Evolutionary conservation across 495 filamentous ascomycete species (phyloP).

Genomic region (Hypoxylon fragiforme): DNA sequence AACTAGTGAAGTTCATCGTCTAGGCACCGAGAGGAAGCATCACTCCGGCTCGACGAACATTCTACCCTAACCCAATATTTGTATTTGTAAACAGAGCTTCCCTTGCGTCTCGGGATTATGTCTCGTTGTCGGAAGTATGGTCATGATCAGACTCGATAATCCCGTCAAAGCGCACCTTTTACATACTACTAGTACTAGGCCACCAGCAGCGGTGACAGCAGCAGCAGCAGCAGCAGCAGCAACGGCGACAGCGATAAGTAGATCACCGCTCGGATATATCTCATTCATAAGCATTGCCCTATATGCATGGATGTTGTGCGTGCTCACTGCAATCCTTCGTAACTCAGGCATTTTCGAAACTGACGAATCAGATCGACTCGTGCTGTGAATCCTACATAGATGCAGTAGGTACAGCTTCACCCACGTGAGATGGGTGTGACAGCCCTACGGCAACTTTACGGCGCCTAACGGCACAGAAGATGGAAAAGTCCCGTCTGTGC

Average conservation of each 20-base stretch:
- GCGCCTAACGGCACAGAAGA: constrained; percentile 2
- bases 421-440: constrained; percentile 30
- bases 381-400: constrained; percentile 6
- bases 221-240: no score
- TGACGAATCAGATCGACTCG: constrained; percentile 17
- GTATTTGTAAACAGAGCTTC: no score
- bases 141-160: not conserved
- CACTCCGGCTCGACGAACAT: constrained; percentile 3
- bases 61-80: no score
- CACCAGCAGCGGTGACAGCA: no score
- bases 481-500: constrained; percentile 15
- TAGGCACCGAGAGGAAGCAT: constrained; percentile 8
- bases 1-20: not conserved
- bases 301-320: constrained; percentile 26
- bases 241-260: no score
- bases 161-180: no score
- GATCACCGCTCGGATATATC: constrained; percentile 24
- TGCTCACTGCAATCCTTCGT: constrained; percentile 22
- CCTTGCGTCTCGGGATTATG: not conserved
- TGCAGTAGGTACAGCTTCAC: constrained; percentile 20
- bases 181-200: no score
- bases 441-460: no score
- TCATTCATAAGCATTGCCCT: constrained; percentile 17
- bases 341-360: constrained; percentile 2
- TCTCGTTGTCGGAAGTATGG: constrained; percentile 5